phyloP scores from a whole-genome alignment of 805 yeast genomes.

The Zygosaccharomyces siamensis region DNA sequence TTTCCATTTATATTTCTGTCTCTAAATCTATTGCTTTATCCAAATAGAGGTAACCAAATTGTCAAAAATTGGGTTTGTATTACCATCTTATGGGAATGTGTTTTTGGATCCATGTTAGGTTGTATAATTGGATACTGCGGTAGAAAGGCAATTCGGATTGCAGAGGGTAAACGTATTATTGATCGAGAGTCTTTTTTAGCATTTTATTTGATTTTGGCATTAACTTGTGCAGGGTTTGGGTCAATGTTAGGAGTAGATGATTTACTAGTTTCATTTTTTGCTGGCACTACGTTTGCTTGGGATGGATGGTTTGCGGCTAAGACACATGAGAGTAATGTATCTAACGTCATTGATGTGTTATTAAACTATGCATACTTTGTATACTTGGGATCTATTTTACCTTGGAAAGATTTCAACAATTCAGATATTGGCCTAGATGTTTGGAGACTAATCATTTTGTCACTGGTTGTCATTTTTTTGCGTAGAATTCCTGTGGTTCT shows the following conservation, averaged over 20 bases:
- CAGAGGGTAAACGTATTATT: constrained; percentile 62
- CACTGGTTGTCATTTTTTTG: constrained; percentile 66
- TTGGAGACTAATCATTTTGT: constrained; percentile 76
- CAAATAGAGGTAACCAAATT: constrained; percentile 60
- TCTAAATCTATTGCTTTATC: constrained; percentile 58
- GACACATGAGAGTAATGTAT: constrained; percentile 81
- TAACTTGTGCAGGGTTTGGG: constrained; percentile 85
- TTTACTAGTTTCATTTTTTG: constrained; percentile 81
- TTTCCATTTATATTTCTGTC: constrained; percentile 81
- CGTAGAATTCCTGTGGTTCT: constrained; percentile 81
- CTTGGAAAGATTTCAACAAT: constrained; percentile 77
- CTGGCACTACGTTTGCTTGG: constrained; percentile 93
- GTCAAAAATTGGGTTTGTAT: constrained; percentile 75
- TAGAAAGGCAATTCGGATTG: constrained; percentile 65
- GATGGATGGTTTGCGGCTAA: constrained; percentile 81
- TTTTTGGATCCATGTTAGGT: constrained; percentile 75
- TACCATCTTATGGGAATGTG: constrained; percentile 76
- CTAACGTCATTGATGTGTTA: constrained; percentile 82
- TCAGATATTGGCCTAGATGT: constrained; percentile 56
- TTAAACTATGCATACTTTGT: constrained; percentile 82
- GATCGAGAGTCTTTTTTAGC: constrained; percentile 88
- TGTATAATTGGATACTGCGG: constrained; percentile 64
- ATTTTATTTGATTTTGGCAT: constrained; percentile 73
- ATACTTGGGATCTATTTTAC: constrained; percentile 84
- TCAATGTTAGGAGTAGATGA: constrained; percentile 86